Evolutionary conservation across 345 rosid species (phyloP).

Genomic region (Hevea brasiliensis): DNA sequence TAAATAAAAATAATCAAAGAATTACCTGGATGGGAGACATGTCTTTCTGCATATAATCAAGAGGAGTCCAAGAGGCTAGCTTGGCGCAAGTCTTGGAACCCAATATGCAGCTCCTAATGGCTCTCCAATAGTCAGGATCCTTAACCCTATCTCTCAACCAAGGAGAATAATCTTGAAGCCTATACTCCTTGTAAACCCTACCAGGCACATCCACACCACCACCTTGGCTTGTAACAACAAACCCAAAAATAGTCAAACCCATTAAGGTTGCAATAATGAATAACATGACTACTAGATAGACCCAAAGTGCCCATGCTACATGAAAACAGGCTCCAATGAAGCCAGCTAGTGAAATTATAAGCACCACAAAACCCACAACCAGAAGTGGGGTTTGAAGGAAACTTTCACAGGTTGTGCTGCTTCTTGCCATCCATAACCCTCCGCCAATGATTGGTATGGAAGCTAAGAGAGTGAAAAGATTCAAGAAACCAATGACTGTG

Average conservation of each 20-base stretch:
- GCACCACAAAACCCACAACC: slow-evolving; percentile 64
- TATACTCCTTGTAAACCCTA: slow-evolving; percentile 69
- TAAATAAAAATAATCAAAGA: not conserved
- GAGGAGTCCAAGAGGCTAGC: slow-evolving; percentile 75
- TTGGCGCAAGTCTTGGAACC: slow-evolving; percentile 70
- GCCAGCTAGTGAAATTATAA: slow-evolving; percentile 76
- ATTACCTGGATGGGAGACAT: slow-evolving; percentile 81
- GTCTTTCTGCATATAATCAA: slow-evolving; percentile 62
- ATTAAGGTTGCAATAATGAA: slow-evolving; percentile 60
- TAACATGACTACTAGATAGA: slow-evolving; percentile 80
- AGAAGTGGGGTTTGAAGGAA: slow-evolving; percentile 87
- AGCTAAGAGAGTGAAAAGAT: slow-evolving; percentile 74
- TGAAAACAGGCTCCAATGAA: slow-evolving; percentile 88
- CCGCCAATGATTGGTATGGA: slow-evolving; percentile 86
- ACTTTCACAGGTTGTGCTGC: slow-evolving; percentile 73
- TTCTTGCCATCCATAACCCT: slow-evolving; percentile 86
- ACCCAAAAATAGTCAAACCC: slow-evolving; percentile 72
- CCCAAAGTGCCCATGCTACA: slow-evolving; percentile 86
- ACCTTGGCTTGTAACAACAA: slow-evolving; percentile 74
- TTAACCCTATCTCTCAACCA: slow-evolving; percentile 69
- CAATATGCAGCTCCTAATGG: slow-evolving; percentile 66
- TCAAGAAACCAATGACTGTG: slow-evolving; percentile 71
- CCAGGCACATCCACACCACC: slow-evolving; percentile 70
- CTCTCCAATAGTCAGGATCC: slow-evolving; percentile 61
- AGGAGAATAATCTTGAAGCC: slow-evolving; percentile 66